A percentile compares a stretch with the other conserved stretches of the same genome.
phyloP scores from a whole-genome alignment of 305 asterid species.

The Fraxinus latifolia region DNA sequence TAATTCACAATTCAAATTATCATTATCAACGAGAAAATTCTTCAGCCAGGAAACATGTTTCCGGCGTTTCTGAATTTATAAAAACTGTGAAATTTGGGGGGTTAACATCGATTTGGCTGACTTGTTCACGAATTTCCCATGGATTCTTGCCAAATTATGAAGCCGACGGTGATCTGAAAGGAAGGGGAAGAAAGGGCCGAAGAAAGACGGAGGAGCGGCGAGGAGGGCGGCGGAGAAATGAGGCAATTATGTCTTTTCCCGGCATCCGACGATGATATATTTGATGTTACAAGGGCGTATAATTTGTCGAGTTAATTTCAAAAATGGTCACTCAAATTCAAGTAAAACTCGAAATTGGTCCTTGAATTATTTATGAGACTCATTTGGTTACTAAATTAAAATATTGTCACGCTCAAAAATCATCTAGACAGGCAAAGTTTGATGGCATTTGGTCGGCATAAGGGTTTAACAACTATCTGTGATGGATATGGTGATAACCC shows the following conservation, averaged over 20 bases:
- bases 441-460: not conserved
- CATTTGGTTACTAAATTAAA: not conserved
- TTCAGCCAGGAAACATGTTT: not conserved
- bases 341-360: not conserved
- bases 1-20: constrained; percentile 25
- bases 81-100: not conserved
- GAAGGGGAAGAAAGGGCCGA: constrained; percentile 30
- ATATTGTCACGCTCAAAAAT: not conserved
- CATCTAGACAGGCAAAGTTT: not conserved
- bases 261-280: constrained; percentile 25
- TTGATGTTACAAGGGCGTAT: constrained; percentile 17
- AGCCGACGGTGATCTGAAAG: constrained; percentile 27
- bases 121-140: constrained; percentile 23
- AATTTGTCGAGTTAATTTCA: not conserved
- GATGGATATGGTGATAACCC: not conserved
- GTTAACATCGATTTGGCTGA: constrained; percentile 17
- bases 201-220: constrained; percentile 11
- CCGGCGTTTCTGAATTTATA: not conserved
- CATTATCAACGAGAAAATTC: not conserved
- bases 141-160: constrained; percentile 22
- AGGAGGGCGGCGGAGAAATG: constrained; percentile 1
- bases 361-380: not conserved
- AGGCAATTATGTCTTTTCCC: not conserved
- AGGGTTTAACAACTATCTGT: not conserved
- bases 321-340: not conserved